Evolutionary conservation across 441 rosid genomes (phyloP).

Genomic region (Syzygium malaccense): DNA sequence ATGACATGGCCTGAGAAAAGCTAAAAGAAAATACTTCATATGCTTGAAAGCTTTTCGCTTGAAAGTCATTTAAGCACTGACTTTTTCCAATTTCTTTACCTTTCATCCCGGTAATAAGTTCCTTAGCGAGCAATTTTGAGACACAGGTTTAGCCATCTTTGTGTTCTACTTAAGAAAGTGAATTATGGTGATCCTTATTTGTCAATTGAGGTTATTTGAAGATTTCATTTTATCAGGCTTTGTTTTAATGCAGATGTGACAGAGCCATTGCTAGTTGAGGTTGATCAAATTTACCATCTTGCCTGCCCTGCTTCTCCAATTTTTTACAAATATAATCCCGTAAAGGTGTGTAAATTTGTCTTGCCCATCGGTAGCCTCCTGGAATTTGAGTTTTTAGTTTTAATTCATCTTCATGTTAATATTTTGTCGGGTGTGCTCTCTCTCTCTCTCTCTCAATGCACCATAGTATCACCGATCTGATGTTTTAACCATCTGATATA

Average conservation of each 20-base stretch:
- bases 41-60: background rate
- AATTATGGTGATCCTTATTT: background rate
- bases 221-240: background rate
- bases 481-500: background rate
- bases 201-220: background rate
- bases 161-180: background rate
- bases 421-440: background rate
- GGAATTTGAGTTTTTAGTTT: background rate
- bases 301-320: conserved; percentile 4
- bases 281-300: background rate
- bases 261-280: background rate
- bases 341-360: background rate
- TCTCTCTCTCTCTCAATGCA: background rate
- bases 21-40: background rate
- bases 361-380: background rate
- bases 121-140: background rate
- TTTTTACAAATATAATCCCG: background rate
- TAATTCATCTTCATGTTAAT: background rate
- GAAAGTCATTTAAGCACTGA: background rate
- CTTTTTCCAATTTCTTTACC: background rate
- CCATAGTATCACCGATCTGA: background rate
- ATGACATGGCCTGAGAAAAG: background rate
- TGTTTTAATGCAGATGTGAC: background rate
- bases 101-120: background rate
- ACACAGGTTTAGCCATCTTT: background rate